Evolutionary conservation across 805 yeast species (phyloP), one percentile per base, ranked within the genome.

Genomic region (Kuraishia molischiana): DNA sequence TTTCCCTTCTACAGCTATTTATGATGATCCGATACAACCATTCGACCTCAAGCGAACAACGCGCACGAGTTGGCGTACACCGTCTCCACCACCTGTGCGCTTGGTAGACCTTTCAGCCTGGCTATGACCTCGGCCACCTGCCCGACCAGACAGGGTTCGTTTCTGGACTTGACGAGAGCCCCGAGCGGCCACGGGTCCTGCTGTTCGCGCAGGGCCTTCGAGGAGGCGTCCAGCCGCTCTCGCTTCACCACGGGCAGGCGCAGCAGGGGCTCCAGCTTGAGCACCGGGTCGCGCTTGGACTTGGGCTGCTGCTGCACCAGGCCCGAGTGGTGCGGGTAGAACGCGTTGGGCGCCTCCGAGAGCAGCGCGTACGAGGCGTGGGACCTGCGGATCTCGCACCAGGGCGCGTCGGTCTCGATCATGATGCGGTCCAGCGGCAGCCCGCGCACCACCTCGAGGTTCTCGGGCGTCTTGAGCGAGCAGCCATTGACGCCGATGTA

Each of bases 371-470:
- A 76, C 13, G 92, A 72, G 2, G 86, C 85, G 54, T 86, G 95
- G 8, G 92, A 70, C 46, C 75, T 83, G 41, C 94, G 68, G 34
- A 92, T 75, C 52, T 89, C 97, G 62, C 99, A 92, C 98, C 98
- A 92, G 1, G 99, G 98, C 3, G 97, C 87, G 59, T 92, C 98
- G 0, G 97, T 90, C 54, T 92, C 99, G 8, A 92, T 71, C 69
- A 90, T 59, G 32, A 92, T 56, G 49, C 67, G 71, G 4, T 77
- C 74, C 6, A 77, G 50, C 0, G 97, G 97, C n/a, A 92, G 72
- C 19, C 54, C 49, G 31, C 62, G 59, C 0, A 79, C 85, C 19
- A 79, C 86, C 20, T 68, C 66, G 11, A 87, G 59, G 51, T 84
- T 86, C 44, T 82, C 87, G 40, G 74, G 74, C 0, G 85, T 76